Evolutionary conservation across 2,329 filamentous ascomycete genomes (phyloP), one percentile per base, ranked within the genome.

Genomic region (Conoideocrella luteorostrata): DNA sequence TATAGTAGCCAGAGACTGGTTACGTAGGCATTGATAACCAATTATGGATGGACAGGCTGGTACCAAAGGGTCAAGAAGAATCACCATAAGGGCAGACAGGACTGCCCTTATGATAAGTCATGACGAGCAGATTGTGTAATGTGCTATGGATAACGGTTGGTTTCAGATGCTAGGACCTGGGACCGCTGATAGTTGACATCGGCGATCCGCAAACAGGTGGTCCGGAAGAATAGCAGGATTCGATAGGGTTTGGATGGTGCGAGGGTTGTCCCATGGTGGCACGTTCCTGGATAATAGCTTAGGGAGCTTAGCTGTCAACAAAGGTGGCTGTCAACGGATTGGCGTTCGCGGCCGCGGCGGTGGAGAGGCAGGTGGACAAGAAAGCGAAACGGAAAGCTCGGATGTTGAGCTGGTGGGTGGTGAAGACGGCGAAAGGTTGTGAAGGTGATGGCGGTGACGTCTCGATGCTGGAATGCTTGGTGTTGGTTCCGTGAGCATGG

Each of bases 251-350:
- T 34, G 17, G 21, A 43, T 37, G 41, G 33, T 32, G 41, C 20
- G 15, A 43, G 30, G 32, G 41, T 30, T 30, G 41, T 30, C 21
- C 41, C 41, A 43, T 29, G 33, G 33, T 43, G 41, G 32, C 40
- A 20, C 26, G 18, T 15, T 28, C 15, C 4, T 6, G 22, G 36
- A 34, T 15, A 23, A 17, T 7, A 39, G 21, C 26, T 22, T 6
- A 34, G 15, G 13, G 9, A 39, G 30, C 37, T 18, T n/a, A 17
- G 24, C 41, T 36, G 17, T 28, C 22, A 30, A n/a, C n/a, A 34
- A 42, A 36, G 5, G 23, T 29, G 32, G 41, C 32, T 43, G 41
- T 13, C 18, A 11, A 36, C 34, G 42, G 13, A 34, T 29, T 21
- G 21, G 40, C 22, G 38, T 22, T 35, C 22, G 38, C 18, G 32